Evolutionary conservation across 2,329 filamentous ascomycete genomes (phyloP).

Genomic region (Arthroderma sp.): DNA sequence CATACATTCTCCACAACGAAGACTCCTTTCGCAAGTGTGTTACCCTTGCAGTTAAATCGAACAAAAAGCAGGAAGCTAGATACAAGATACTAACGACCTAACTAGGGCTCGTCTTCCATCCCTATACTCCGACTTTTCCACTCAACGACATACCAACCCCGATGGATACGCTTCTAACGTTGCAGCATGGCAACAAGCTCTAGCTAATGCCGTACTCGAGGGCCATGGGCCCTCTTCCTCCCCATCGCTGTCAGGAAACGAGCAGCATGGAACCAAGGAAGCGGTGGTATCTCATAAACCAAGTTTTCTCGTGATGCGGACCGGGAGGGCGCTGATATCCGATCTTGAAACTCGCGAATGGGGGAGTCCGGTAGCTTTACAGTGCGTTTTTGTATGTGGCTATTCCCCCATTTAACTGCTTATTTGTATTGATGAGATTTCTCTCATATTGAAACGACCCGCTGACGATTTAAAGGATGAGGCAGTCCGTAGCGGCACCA

Average conservation of each 20-base stretch:
- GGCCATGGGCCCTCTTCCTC: conserved; percentile 42
- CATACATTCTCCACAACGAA: conserved; percentile 50
- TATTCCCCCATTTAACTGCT: background rate
- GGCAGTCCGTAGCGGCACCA: conserved; percentile 52
- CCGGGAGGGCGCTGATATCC: conserved; percentile 50
- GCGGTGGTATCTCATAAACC: conserved; percentile 17
- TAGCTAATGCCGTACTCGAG: conserved; percentile 53
- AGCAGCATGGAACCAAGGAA: background rate
- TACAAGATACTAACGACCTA: conserved; percentile 1
- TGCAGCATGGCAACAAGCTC: conserved; percentile 61
- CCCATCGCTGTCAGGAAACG: conserved; percentile 8
- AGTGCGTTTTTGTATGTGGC: conserved; percentile 51
- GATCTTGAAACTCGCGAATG: conserved; percentile 64
- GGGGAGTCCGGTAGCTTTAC: conserved; percentile 68
- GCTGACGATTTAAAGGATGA: conserved; percentile 39
- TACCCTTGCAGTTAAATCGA: background rate
- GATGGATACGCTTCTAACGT: conserved; percentile 76
- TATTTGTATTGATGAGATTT: background rate
- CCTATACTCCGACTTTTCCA: conserved; percentile 74
- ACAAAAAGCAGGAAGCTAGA: background rate
- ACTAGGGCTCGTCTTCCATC: conserved; percentile 53
- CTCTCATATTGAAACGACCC: background rate
- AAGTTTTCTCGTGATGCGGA: conserved; percentile 39
- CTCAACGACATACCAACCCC: conserved; percentile 63
- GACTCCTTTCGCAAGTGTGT: conserved; percentile 38